Percentiles rank a stretch among this genome's conserved stretches.
Evolutionary conservation across 306 rosid species (phyloP).

Genomic region (Comarum palustre): DNA sequence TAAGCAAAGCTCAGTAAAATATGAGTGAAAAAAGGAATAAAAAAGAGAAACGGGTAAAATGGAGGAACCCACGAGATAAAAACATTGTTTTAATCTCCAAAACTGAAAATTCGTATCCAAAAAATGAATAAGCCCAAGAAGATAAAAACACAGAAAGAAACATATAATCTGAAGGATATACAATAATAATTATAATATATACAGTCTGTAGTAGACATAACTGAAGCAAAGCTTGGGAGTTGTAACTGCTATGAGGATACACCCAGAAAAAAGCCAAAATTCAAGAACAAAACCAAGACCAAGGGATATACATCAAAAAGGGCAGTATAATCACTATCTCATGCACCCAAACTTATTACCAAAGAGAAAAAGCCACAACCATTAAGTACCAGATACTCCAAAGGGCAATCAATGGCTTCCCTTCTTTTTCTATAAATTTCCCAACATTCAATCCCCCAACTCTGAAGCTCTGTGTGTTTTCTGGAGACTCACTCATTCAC

Average conservation of each 20-base stretch:
- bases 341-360: constrained; percentile 36
- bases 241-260: constrained; percentile 23
- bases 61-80: constrained; percentile 61
- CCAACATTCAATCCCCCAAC: neutral
- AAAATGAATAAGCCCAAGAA: constrained; percentile 44
- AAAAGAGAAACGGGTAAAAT: constrained; percentile 34
- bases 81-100: constrained; percentile 41
- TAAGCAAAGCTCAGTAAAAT: constrained; percentile 39
- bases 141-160: constrained; percentile 35
- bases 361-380: constrained; percentile 1
- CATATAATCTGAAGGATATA: neutral
- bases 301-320: constrained; percentile 77
- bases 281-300: no score
- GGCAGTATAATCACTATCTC: constrained; percentile 57
- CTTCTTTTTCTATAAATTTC: constrained; percentile 17
- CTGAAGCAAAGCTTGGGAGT: constrained; percentile 23
- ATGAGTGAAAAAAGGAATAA: no score
- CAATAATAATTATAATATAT: neutral
- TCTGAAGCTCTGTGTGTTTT: constrained; percentile 12
- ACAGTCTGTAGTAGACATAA: constrained; percentile 31
- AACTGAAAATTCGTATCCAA: constrained; percentile 33
- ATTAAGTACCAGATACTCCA: constrained; percentile 28
- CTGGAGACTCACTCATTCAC: constrained; percentile 27
- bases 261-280: constrained; percentile 47
- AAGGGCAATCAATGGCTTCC: neutral